Conservation (phyloP, 495 filamentous ascomycete species). For the Podospora anserina region DNA sequence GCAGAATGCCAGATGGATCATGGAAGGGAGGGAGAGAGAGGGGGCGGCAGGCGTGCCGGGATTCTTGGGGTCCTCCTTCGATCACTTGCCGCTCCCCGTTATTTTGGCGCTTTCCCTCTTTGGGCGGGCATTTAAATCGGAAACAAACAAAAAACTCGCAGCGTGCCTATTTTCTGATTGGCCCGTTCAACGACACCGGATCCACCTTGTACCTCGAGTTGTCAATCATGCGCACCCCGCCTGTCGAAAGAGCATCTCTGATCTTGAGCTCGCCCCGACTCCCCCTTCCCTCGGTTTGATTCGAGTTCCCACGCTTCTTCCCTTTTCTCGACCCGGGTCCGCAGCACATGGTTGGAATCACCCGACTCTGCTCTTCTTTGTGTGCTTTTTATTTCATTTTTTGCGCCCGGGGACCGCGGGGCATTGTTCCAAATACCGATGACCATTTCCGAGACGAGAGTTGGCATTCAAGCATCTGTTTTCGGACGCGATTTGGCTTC, state of each 20-base stretch:
- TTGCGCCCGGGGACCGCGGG: conserved; percentile 13
- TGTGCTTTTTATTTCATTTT: conserved; percentile 28
- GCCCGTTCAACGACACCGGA: conserved; percentile 35
- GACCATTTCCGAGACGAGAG: neutral
- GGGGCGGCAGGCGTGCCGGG: conserved; percentile 11
- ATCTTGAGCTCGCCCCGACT: conserved; percentile 37
- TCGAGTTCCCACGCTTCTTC: conserved; percentile 38
- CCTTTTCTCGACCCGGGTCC: conserved; percentile 31
- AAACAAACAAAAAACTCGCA: conserved; percentile 28
- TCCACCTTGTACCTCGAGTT: conserved; percentile 39
- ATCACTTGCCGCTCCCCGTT: conserved; percentile 30
- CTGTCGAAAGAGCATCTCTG: conserved; percentile 31
- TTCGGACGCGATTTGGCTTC: conserved; percentile 28
- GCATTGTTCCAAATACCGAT: conserved; percentile 8
- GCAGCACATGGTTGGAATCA: conserved; percentile 4
- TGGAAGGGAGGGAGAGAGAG: neutral
- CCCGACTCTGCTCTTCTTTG: conserved; percentile 15
- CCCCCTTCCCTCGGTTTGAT: conserved; percentile 28
- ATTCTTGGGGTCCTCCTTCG: conserved; percentile 17
- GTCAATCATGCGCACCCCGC: conserved; percentile 39
- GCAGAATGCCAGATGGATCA: neutral
- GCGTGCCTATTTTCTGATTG: conserved; percentile 44
- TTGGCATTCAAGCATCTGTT: conserved; percentile 19
- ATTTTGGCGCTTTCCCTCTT: conserved; percentile 33
- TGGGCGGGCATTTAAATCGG: conserved; percentile 29